phyloP scores from a whole-genome alignment of 2,329 filamentous ascomycete species.

The Neonectria hederae region DNA sequence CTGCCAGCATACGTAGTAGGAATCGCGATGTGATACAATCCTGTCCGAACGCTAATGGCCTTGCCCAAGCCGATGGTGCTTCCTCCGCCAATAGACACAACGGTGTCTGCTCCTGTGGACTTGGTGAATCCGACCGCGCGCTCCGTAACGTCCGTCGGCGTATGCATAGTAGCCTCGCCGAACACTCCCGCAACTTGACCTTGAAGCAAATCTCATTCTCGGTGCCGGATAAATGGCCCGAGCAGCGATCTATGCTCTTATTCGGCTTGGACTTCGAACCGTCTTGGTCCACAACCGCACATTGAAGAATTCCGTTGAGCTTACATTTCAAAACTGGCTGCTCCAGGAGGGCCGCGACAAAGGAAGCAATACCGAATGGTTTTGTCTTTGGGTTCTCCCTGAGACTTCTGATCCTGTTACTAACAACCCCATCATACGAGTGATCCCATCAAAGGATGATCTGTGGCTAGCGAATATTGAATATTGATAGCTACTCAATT shows the following conservation, averaged over 20 bases:
- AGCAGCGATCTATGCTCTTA: conserved; percentile 67
- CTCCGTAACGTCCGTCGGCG: conserved; percentile 22
- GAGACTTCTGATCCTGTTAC: not conserved
- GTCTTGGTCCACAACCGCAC: conserved; percentile 70
- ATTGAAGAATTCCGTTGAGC: conserved; percentile 56
- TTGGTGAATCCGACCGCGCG: conserved; percentile 12
- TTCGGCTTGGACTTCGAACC: conserved; percentile 67
- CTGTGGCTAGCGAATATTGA: conserved; percentile 22
- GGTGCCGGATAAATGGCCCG: conserved; percentile 53
- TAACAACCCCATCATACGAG: conserved; percentile 26
- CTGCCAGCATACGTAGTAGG: conserved; percentile 70
- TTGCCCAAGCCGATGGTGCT: conserved; percentile 65
- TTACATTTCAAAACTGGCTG: conserved; percentile 50
- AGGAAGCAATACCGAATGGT: not conserved
- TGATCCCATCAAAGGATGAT: conserved; percentile 39
- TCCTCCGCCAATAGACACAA: conserved; percentile 46
- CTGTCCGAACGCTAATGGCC: conserved; percentile 63
- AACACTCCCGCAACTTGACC: conserved; percentile 24
- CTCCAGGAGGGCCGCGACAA: not conserved
- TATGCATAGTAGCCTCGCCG: conserved; percentile 25
- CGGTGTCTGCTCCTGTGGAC: conserved; percentile 12
- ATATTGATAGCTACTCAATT: conserved; percentile 28
- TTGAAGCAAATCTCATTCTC: conserved; percentile 50
- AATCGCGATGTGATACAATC: conserved; percentile 60
- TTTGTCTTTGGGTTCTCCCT: not conserved